Evolutionary conservation across 2,329 filamentous ascomycete genomes (phyloP).

Genomic region (Cladophialophora yegresii): DNA sequence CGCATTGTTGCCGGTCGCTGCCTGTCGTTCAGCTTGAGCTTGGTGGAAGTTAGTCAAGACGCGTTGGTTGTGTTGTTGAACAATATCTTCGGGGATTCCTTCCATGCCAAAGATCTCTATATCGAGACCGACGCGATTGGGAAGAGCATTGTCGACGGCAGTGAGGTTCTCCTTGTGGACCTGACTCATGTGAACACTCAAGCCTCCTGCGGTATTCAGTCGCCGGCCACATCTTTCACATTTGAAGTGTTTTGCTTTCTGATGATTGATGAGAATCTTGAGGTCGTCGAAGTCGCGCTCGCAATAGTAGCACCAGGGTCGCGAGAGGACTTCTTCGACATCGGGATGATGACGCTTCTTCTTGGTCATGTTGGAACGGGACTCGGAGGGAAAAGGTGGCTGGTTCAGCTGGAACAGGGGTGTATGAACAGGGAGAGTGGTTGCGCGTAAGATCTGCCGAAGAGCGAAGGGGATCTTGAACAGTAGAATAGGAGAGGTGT

Average conservation of each 20-base stretch:
- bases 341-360: conserved; percentile 86
- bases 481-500: background rate
- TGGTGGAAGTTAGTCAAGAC: conserved; percentile 85
- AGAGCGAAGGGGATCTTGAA: background rate
- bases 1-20: conserved; percentile 79
- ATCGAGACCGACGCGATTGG: conserved; percentile 80
- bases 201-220: conserved; percentile 90
- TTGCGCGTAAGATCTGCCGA: background rate
- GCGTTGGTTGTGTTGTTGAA: conserved; percentile 80
- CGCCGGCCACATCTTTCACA: conserved; percentile 86
- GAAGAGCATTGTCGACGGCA: conserved; percentile 87
- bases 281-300: conserved; percentile 97
- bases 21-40: conserved; percentile 77
- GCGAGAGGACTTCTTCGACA: conserved; percentile 81
- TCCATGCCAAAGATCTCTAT: conserved; percentile 99
- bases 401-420: background rate
- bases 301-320: conserved; percentile 99
- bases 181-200: conserved; percentile 96
- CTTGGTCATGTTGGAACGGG: conserved; percentile 69
- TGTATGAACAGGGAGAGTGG: background rate
- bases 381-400: background rate
- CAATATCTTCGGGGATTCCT: conserved; percentile 83
- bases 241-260: conserved; percentile 99
- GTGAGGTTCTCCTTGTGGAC: conserved; percentile 93
- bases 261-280: conserved; percentile 94